Percentiles rank a stretch among this genome's conserved stretches.
Conservation (phyloP, 768 basidiomycete species). For the Austroboletus festivus region DNA sequence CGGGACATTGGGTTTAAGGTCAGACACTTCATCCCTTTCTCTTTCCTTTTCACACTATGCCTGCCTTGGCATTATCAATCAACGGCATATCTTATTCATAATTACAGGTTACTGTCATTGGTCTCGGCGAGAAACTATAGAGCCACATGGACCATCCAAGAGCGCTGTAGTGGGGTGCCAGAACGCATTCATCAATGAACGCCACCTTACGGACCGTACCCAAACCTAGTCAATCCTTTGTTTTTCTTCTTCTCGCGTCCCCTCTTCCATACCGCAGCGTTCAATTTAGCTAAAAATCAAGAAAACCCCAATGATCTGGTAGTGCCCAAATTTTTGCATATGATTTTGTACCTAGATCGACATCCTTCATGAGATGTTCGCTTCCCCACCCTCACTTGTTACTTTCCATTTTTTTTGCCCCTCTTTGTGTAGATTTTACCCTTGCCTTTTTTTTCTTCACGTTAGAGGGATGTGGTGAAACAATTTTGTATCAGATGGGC, state of each 20-base stretch:
- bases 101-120: slow-evolving; percentile 54
- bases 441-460: too few species aligned
- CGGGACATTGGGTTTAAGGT: slow-evolving; percentile 89
- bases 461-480: too few species aligned
- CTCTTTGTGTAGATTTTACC: too few species aligned
- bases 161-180: background rate
- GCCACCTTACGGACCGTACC: slow-evolving; percentile 12
- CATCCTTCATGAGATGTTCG: too few species aligned
- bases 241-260: background rate
- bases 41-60: background rate
- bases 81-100: background rate
- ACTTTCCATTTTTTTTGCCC: too few species aligned
- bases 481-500: too few species aligned
- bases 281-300: slow-evolving; percentile 15
- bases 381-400: too few species aligned
- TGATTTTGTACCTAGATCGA: background rate
- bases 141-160: background rate
- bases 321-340: too few species aligned
- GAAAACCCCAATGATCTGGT: too few species aligned
- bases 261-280: background rate
- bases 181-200: background rate
- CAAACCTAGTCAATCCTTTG: background rate
- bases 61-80: background rate
- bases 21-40: background rate
- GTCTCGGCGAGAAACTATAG: slow-evolving; percentile 47